Conservation (phyloP, 495 filamentous ascomycete genomes). For the Penicillium maclennaniae region DNA sequence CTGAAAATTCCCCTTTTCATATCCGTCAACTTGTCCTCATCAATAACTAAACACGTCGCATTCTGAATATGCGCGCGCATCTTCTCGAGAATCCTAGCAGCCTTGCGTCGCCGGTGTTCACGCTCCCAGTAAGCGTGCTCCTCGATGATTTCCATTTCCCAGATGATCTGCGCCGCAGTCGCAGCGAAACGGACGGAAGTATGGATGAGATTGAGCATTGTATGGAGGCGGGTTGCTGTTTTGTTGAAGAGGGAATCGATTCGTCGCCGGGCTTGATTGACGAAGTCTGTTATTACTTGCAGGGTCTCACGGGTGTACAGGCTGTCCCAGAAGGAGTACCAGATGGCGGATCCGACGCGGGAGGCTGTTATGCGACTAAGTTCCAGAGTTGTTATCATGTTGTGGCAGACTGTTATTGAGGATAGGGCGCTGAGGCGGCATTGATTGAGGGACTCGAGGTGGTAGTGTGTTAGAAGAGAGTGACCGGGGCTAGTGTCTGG, state of each 20-base stretch:
- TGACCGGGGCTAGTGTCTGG: neutral
- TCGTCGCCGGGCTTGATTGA: neutral
- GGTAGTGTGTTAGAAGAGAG: neutral
- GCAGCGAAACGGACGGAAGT: neutral
- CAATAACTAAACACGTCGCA: neutral
- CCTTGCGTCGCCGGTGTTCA: neutral
- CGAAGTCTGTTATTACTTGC: neutral
- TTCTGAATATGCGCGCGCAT: neutral
- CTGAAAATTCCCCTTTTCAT: neutral
- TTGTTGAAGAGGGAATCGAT: neutral
- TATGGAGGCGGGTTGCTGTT: neutral
- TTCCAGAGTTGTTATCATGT: neutral
- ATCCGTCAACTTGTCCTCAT: neutral
- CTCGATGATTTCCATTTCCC: neutral
- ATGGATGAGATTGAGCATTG: neutral
- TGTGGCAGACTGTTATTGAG: neutral
- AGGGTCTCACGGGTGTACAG: neutral
- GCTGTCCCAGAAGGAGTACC: neutral
- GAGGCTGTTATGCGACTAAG: neutral
- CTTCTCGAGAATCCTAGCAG: neutral
- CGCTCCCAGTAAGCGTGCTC: neutral
- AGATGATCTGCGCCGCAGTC: neutral
- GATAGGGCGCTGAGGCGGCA: neutral
- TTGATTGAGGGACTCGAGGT: neutral
- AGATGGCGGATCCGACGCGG: neutral